phyloP scores from a whole-genome alignment of 495 filamentous ascomycete genomes.

The Penicillium arizonense region DNA sequence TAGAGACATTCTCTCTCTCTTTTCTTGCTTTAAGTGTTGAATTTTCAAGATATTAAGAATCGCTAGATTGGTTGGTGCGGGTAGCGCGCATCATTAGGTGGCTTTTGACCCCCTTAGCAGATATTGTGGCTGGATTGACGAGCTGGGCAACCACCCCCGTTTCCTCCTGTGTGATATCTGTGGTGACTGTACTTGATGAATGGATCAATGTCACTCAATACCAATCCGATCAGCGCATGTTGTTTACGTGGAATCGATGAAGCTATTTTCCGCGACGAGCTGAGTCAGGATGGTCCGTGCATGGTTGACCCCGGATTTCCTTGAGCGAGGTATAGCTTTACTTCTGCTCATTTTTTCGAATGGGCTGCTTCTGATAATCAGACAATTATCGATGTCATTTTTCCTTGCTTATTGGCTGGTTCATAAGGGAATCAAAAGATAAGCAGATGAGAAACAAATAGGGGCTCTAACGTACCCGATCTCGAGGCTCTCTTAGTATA shows the following conservation, averaged over 20 bases:
- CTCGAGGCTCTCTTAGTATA: too few species aligned
- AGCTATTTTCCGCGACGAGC: too few species aligned
- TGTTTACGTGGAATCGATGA: not conserved
- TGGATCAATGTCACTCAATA: not conserved
- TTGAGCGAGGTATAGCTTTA: not conserved
- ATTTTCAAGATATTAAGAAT: not conserved
- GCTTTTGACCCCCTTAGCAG: not conserved
- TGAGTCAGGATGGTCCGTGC: slow-evolving; percentile 3
- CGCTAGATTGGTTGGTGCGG: not conserved
- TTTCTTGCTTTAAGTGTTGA: not conserved
- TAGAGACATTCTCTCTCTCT: slow-evolving; percentile 23
- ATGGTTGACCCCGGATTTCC: not conserved
- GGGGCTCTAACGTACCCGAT: too few species aligned
- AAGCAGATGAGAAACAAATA: too few species aligned
- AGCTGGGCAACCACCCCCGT: not conserved
- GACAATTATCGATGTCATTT: too few species aligned
- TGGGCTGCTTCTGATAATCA: too few species aligned
- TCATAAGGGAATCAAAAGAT: too few species aligned
- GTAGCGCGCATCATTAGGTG: slow-evolving; percentile 2
- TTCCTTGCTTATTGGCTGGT: too few species aligned
- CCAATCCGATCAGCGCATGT: not conserved
- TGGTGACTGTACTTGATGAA: not conserved
- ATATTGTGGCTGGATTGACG: not conserved
- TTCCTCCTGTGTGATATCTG: not conserved
- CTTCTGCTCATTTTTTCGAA: too few species aligned